phyloP scores from a whole-genome alignment of 495 filamentous ascomycete genomes.

The Astrocystis sublimbata region DNA sequence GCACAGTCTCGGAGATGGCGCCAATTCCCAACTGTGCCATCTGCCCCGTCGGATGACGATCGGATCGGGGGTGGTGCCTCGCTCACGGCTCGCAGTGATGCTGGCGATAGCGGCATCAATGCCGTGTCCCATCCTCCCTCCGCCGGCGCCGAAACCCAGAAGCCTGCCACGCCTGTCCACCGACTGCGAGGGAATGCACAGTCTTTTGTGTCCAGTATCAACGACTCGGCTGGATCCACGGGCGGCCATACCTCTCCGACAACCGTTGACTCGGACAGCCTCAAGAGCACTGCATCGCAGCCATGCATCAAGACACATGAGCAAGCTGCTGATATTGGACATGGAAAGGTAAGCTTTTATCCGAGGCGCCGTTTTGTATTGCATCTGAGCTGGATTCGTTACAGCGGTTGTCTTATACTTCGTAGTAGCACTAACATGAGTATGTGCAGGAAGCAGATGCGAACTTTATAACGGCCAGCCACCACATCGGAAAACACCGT shows the following conservation, averaged over 20 bases:
- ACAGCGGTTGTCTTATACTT: background rate
- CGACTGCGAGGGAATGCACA: background rate
- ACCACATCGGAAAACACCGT: background rate
- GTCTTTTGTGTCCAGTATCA: background rate
- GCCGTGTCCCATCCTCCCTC: background rate
- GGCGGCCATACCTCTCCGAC: background rate
- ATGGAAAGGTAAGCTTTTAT: background rate
- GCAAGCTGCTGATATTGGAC: background rate
- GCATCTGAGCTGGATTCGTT: background rate
- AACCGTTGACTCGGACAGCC: background rate
- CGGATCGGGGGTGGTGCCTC: slow-evolving; percentile 4
- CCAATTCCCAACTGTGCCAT: background rate
- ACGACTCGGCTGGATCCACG: background rate
- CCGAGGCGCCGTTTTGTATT: background rate
- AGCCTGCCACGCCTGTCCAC: background rate
- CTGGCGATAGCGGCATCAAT: background rate
- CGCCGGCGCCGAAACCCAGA: background rate
- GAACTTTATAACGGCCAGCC: background rate
- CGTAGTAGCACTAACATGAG: background rate
- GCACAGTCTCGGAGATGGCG: slow-evolving; percentile 3
- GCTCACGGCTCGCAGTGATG: background rate
- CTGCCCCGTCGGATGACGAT: slow-evolving; percentile 4
- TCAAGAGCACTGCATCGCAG: background rate
- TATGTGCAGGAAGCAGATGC: background rate
- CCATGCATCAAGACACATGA: background rate